Conservation (phyloP, 2,329 filamentous ascomycete species). For the Dryadomyces quercivorus region DNA sequence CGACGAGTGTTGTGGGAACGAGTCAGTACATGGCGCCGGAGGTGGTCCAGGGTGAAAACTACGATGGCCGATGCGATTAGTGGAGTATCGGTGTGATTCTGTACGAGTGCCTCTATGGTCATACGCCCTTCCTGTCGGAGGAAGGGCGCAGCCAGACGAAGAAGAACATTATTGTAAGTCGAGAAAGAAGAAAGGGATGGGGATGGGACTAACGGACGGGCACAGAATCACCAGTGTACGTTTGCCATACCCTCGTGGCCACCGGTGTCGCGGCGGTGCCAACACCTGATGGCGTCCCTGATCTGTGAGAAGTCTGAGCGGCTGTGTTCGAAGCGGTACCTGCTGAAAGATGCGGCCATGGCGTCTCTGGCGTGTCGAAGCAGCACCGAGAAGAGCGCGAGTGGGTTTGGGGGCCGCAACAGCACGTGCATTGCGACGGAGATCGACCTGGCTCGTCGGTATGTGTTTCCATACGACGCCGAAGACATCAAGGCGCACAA, state of each 20-base stretch:
- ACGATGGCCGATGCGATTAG: conserved; percentile 92
- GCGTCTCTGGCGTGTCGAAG: conserved; percentile 3
- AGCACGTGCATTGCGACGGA: conserved; percentile 8
- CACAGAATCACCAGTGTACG: conserved; percentile 50
- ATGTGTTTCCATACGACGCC: conserved; percentile 74
- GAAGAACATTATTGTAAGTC: conserved; percentile 62
- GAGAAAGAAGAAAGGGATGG: no score
- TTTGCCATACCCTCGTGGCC: conserved; percentile 60
- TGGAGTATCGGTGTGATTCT: conserved; percentile 94
- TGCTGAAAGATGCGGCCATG: conserved; percentile 43
- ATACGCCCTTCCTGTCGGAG: conserved; percentile 78
- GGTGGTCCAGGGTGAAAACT: conserved; percentile 67
- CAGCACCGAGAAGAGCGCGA: background rate
- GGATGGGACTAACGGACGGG: background rate
- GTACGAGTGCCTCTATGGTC: conserved; percentile 88
- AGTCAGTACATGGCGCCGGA: conserved; percentile 99
- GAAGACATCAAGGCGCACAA: conserved; percentile 80
- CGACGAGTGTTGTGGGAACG: conserved; percentile 81
- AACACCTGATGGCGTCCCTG: conserved; percentile 62
- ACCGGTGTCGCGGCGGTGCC: conserved; percentile 55
- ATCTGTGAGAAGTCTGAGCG: conserved; percentile 64
- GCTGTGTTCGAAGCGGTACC: conserved; percentile 65
- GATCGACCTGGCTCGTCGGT: conserved; percentile 30
- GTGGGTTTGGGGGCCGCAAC: background rate
- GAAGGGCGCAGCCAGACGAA: conserved; percentile 73